These are phyloP conservation scores for Kitagawia praeruptora DNA, from an alignment of 129 eudicot species.

Conservation along the genomic window DNA sequence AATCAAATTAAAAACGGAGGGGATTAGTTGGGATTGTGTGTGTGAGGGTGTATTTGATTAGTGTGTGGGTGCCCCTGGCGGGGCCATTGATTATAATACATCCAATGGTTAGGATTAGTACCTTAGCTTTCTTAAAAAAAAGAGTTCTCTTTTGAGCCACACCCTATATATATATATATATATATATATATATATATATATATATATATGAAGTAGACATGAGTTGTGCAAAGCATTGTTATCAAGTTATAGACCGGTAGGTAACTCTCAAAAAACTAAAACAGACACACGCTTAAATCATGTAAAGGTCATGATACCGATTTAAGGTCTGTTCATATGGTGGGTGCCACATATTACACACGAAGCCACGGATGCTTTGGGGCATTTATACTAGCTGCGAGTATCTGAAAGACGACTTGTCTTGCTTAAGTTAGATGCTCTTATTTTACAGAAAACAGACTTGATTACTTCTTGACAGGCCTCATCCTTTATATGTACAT, in stretches of 20 bases:
- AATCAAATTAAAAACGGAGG: too few relatives aligned
- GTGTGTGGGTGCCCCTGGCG: too few relatives aligned
- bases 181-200: too few relatives aligned
- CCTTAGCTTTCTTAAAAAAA: too few relatives aligned
- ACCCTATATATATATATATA: too few relatives aligned
- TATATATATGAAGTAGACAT: background rate
- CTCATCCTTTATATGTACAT: background rate
- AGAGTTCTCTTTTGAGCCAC: too few relatives aligned
- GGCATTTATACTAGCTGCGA: background rate
- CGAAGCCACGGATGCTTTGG: background rate
- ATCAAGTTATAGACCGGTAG: background rate
- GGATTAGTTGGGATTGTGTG: too few relatives aligned
- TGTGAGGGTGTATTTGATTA: too few relatives aligned
- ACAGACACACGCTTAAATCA: background rate
- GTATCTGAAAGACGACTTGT: background rate
- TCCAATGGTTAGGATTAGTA: too few relatives aligned
- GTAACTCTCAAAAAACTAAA: background rate
- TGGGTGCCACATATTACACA: background rate
- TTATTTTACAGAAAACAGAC: background rate
- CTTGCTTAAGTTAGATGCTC: background rate
- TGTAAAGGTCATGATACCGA: background rate
- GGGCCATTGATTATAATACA: too few relatives aligned
- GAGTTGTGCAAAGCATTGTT: background rate
- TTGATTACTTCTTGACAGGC: background rate
- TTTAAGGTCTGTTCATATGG: background rate